These are phyloP conservation scores for Cucurbita maxima DNA, from an alignment of 306 rosid species.

Conservation along the genomic window DNA sequence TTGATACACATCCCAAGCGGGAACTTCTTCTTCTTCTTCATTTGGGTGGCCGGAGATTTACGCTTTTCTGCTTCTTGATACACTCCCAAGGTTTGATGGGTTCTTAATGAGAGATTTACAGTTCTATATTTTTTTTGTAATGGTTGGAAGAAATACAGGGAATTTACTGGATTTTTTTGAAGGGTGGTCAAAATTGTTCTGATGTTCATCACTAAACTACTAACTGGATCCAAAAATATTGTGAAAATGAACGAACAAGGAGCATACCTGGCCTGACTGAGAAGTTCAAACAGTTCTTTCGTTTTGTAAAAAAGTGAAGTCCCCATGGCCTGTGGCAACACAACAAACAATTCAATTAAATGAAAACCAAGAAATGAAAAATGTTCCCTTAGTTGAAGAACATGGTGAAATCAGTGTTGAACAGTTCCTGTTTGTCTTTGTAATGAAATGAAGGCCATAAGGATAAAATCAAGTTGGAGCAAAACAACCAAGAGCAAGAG, in stretches of 20 bases:
- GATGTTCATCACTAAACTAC: neutral
- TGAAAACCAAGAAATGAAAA: neutral
- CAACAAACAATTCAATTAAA: neutral
- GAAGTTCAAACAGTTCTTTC: neutral
- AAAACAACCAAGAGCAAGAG: neutral
- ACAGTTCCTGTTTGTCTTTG: neutral
- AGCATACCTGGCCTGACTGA: neutral
- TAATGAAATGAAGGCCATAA: neutral
- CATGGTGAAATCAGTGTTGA: neutral
- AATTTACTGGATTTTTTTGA: neutral
- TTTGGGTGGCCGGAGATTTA: conserved; percentile 77
- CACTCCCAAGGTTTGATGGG: neutral
- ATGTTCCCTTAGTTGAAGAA: neutral
- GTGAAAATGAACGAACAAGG: neutral
- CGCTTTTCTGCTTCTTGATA: conserved; percentile 50
- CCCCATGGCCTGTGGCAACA: neutral
- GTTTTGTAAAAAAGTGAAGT: neutral
- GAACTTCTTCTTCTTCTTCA: conserved; percentile 8
- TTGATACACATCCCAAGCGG: conserved; percentile 5
- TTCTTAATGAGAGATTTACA: neutral
- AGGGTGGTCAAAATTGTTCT: neutral
- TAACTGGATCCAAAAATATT: neutral
- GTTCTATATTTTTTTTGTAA: neutral
- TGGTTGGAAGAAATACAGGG: neutral
- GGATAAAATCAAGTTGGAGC: neutral